These are phyloP conservation scores for Emergomyces pasteurianus DNA, from an alignment of 2,329 filamentous ascomycete genomes.

Conservation along the genomic window DNA sequence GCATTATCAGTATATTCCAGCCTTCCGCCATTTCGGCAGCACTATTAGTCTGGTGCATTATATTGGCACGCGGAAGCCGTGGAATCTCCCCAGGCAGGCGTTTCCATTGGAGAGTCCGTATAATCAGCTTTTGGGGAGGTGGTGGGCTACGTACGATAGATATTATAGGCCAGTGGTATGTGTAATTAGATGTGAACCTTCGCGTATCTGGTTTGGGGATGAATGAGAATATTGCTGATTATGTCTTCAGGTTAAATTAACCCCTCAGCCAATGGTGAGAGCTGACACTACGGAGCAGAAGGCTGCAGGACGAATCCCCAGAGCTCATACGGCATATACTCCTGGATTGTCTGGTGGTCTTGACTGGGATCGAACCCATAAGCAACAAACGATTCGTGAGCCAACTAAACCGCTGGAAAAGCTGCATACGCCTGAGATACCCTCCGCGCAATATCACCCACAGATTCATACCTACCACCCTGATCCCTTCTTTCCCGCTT, in stretches of 20 bases:
- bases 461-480: background rate
- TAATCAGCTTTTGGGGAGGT: constrained; percentile 70
- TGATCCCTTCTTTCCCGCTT: background rate
- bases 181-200: constrained; percentile 3
- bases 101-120: constrained; percentile 40
- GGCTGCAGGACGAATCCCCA: background rate
- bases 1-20: constrained; percentile 94
- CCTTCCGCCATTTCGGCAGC: constrained; percentile 84
- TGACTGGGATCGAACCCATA: background rate
- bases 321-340: background rate
- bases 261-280: background rate
- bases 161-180: constrained; percentile 51
- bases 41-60: constrained; percentile 88
- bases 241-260: background rate
- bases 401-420: background rate
- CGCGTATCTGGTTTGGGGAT: background rate
- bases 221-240: background rate
- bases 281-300: background rate
- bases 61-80: constrained; percentile 85
- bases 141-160: constrained; percentile 90
- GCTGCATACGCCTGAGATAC: background rate
- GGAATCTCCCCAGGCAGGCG: constrained; percentile 48
- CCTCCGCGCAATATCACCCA: background rate
- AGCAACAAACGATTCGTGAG: background rate
- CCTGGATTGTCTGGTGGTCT: background rate